Percentiles rank a stretch among this genome's conserved stretches.
Evolutionary conservation across 2,329 filamentous ascomycete genomes (phyloP).

Genomic region (Fusarium pininemorale): DNA sequence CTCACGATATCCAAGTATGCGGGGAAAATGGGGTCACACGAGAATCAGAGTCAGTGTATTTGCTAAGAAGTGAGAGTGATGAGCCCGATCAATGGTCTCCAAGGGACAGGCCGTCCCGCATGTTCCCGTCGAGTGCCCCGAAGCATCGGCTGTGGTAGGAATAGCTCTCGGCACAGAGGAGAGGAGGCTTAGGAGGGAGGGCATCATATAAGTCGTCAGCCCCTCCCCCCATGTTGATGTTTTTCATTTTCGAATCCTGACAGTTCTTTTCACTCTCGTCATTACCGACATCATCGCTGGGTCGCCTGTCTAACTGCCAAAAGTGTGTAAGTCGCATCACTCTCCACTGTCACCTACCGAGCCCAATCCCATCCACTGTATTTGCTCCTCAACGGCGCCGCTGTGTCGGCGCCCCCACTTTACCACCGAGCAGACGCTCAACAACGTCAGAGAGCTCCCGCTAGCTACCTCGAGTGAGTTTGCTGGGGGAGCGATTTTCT

Average conservation of each 20-base stretch:
- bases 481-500: slow-evolving; percentile 29
- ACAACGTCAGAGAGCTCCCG: slow-evolving; percentile 36
- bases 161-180: slow-evolving; percentile 43
- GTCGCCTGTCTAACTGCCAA: slow-evolving; percentile 19
- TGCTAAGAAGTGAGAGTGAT: slow-evolving; percentile 24
- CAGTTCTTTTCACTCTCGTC: slow-evolving; percentile 26
- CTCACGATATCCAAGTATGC: slow-evolving; percentile 38
- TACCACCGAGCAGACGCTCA: slow-evolving; percentile 40
- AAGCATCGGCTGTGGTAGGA: slow-evolving; percentile 45
- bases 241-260: slow-evolving; percentile 15
- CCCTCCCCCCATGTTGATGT: slow-evolving; percentile 25
- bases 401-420: slow-evolving; percentile 35
- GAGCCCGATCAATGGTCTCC: slow-evolving; percentile 33
- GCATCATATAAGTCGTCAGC: slow-evolving; percentile 37
- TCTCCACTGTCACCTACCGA: slow-evolving; percentile 34
- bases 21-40: slow-evolving; percentile 42
- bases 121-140: slow-evolving; percentile 43
- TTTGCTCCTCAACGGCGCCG: slow-evolving; percentile 29
- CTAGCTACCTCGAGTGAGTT: slow-evolving; percentile 41
- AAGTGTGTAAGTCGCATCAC: slow-evolving; percentile 39
- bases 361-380: slow-evolving; percentile 34
- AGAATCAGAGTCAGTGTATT: slow-evolving; percentile 39
- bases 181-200: slow-evolving; percentile 16
- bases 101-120: slow-evolving; percentile 42
- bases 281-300: slow-evolving; percentile 38